phyloP scores from a whole-genome alignment of 148 eudicot genomes.

The Fagopyrum tataricum region DNA sequence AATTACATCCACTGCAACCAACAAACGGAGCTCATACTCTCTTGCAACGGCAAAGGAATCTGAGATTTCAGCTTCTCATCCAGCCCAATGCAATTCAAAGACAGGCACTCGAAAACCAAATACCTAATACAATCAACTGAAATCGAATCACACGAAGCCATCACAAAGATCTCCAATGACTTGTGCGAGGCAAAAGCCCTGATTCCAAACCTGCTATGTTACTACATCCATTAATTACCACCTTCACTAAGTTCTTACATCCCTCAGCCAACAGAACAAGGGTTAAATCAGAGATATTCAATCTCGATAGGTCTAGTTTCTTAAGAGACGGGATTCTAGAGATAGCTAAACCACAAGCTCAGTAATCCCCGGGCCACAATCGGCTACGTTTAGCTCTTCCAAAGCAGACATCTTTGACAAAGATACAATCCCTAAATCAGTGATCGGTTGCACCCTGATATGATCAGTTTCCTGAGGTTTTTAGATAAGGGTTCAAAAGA shows the following conservation, averaged over 20 bases:
- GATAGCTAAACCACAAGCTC: conserved; percentile 17
- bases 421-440: conserved; percentile 16
- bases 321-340: conserved; percentile 18
- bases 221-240: conserved; percentile 17
- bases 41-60: conserved; percentile 12
- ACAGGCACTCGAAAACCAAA: conserved; percentile 17
- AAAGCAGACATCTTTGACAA: conserved; percentile 15
- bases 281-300: conserved; percentile 17
- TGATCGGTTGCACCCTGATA: conserved; percentile 17
- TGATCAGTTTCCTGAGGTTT: conserved; percentile 10
- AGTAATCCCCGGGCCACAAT: conserved; percentile 20
- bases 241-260: conserved; percentile 8
- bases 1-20: conserved; percentile 8
- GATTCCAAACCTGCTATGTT: conserved; percentile 17
- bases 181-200: conserved; percentile 14
- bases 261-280: conserved; percentile 15
- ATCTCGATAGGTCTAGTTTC: conserved; percentile 14
- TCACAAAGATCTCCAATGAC: conserved; percentile 14
- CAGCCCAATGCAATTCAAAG: conserved; percentile 17
- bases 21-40: conserved; percentile 11
- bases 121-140: conserved; percentile 10
- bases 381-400: conserved; percentile 19
- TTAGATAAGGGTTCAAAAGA: conserved; percentile 5
- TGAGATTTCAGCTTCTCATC: conserved; percentile 11
- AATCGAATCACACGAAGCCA: conserved; percentile 15